Percentiles rank a stretch among this genome's conserved stretches.
These are phyloP conservation scores for Phytophthora meadii DNA, from an alignment of 352 stramenopile genomes.

Conservation along the genomic window DNA sequence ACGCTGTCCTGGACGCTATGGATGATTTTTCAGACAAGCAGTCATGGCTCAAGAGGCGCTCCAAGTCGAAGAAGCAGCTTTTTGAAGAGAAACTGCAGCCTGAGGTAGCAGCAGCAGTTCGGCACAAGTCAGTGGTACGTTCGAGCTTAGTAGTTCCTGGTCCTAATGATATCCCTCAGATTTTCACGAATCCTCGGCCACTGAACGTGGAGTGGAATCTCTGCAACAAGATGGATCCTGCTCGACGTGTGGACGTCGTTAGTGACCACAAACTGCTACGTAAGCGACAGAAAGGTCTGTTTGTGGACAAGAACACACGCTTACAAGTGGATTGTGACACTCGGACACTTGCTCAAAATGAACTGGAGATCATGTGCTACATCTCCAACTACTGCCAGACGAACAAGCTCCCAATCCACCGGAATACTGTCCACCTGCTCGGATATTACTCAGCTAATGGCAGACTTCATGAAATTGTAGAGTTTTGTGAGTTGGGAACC, in stretches of 20 bases:
- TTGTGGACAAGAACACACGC: slow-evolving; percentile 65
- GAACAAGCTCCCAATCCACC: slow-evolving; percentile 46
- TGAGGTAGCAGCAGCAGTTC: slow-evolving; percentile 18
- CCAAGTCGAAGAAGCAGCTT: slow-evolving; percentile 31
- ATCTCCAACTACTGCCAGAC: slow-evolving; percentile 50
- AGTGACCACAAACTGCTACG: slow-evolving; percentile 57
- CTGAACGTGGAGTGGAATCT: slow-evolving; percentile 75
- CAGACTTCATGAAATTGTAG: slow-evolving; percentile 63
- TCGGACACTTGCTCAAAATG: slow-evolving; percentile 50
- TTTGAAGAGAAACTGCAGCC: slow-evolving; percentile 38
- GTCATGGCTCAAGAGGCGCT: slow-evolving; percentile 19
- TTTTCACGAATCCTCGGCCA: slow-evolving; percentile 58
- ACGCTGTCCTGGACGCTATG: slow-evolving; percentile 14
- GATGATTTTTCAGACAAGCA: slow-evolving; percentile 11
- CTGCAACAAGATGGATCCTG: slow-evolving; percentile 63
- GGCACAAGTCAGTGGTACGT: slow-evolving; percentile 34
- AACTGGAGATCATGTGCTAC: slow-evolving; percentile 71
- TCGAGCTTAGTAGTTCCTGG: slow-evolving; percentile 20
- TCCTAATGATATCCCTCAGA: slow-evolving; percentile 34
- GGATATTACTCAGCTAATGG: slow-evolving; percentile 60
- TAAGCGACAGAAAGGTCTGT: slow-evolving; percentile 52
- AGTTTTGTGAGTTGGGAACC: slow-evolving; percentile 69
- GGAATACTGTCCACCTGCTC: slow-evolving; percentile 59
- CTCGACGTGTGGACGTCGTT: slow-evolving; percentile 61
- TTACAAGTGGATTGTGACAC: slow-evolving; percentile 48